Base-by-base conservation (phyloP, 306 rosid species). In the Sindora glabra region DNA sequence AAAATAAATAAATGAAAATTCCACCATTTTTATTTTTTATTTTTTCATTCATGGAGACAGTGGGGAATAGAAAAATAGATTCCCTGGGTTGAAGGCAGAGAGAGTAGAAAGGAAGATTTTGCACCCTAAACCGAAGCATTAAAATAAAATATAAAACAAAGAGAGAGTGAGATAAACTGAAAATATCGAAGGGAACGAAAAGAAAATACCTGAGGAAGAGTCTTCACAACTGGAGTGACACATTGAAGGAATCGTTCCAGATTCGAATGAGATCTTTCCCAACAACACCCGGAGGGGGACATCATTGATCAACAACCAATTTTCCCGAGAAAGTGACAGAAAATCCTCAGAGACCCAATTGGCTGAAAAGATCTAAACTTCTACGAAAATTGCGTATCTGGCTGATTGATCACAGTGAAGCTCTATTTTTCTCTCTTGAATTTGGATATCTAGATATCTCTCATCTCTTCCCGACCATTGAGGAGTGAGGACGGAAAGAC, bases 161-260 rank as follows among this genome's bases (percentile, higher is more conserved):
- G 29, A 9, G 47, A n/a, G n/a, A n/a, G n/a, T n/a, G n/a, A n/a
- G 17, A 6, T 3, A 33, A 29, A 18, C 3, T 3, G 9, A 55
- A 45, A 46, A n/a, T n/a, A n/a, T n/a, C n/a, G n/a, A n/a, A 0
- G 15, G 26, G 7, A 41, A 55, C 52, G 6, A 16, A 12, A 52
- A 9, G 12, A 52, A 41, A 45, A 5, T 80, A 85, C 96, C 94
- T 72, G 85, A 19, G 86, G 82, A 22, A 80, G 74, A 64, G 59
- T 64, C 11, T 56, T 79, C 5, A 88, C 74, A 14, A 50, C 29
- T 1, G 96, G 96, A 41, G 94, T 85, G 33, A 82, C 82, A 62
- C 79, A 77, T 27, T 78, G 87, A 68, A 88, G 86, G 44, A 88
- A 85, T 2, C 80, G 77, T 71, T 80, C 76, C 42, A 88, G 64